These are phyloP conservation scores for Candida pseudocylindracea DNA, from an alignment of 1,139 yeast genomes.

Conservation along the genomic window DNA sequence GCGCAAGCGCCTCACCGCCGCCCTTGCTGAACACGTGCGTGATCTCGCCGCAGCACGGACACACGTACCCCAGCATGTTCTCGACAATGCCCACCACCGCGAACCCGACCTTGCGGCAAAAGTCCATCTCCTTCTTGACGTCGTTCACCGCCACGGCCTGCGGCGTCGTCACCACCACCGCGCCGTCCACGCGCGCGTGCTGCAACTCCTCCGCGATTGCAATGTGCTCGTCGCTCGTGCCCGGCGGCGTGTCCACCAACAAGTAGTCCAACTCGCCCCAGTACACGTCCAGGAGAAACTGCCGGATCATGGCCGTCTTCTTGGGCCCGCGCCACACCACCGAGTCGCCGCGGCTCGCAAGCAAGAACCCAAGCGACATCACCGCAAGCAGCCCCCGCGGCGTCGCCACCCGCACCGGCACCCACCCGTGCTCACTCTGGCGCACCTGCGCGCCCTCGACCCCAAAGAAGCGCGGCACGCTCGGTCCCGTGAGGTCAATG, in stretches of 20 bases:
- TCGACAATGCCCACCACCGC: constrained; percentile 20
- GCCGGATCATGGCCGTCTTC: constrained; percentile 94
- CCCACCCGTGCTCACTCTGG: constrained; percentile 77
- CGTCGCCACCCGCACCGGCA: constrained; percentile 40
- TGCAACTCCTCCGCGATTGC: constrained; percentile 84
- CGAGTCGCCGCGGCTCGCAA: constrained; percentile 67
- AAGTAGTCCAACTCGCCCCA: constrained; percentile 81
- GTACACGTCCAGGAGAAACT: constrained; percentile 70
- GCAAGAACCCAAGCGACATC: constrained; percentile 81
- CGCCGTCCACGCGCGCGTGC: constrained; percentile 25
- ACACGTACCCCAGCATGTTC: constrained; percentile 26
- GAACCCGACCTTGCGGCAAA: constrained; percentile 21
- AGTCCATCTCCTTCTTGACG: constrained; percentile 24
- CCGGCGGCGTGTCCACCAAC: constrained; percentile 94
- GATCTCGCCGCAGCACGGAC: constrained; percentile 73
- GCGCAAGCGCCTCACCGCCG: constrained; percentile 65
- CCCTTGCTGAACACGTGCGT: constrained; percentile 85
- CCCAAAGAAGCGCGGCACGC: constrained; percentile 92
- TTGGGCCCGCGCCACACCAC: constrained; percentile 99
- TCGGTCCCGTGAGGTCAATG: constrained; percentile 92
- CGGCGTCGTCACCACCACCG: constrained; percentile 24
- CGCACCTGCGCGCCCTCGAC: constrained; percentile 60
- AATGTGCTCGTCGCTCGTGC: constrained; percentile 95
- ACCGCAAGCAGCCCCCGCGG: constrained; percentile 24
- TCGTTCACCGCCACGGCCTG: constrained; percentile 34